Conservation (phyloP, 352 stramenopile genomes). For the Globisporangium okanoganense region DNA sequence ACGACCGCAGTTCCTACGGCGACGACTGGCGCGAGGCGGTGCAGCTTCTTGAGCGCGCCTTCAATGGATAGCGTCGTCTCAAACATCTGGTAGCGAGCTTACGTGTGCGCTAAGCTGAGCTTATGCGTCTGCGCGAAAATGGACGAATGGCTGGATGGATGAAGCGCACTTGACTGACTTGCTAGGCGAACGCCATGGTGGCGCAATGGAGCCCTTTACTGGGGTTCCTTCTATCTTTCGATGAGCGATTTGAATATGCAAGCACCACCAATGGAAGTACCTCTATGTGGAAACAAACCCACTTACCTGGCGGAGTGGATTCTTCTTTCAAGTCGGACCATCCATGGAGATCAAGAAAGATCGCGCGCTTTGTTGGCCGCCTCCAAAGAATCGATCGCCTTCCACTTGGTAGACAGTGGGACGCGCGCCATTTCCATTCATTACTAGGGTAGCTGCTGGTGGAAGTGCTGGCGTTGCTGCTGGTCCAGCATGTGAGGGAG, state of each 20-base stretch:
- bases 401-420: no score
- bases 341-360: background rate
- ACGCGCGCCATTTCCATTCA: no score
- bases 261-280: background rate
- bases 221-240: conserved; percentile 8
- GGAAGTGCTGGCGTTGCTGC: background rate
- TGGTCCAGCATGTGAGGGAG: background rate
- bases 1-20: conserved; percentile 23
- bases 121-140: conserved; percentile 5
- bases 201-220: background rate
- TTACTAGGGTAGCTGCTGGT: background rate
- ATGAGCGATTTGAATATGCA: background rate
- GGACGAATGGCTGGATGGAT: background rate
- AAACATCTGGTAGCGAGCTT: background rate
- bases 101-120: background rate
- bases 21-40: conserved; percentile 22
- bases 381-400: background rate
- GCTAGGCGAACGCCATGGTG: background rate
- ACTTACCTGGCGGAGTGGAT: background rate
- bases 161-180: background rate
- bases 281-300: background rate
- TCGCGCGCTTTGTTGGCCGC: background rate
- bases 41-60: background rate
- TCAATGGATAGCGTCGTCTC: background rate
- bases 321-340: conserved; percentile 4